Evolutionary conservation across 2,329 filamentous ascomycete genomes (phyloP).

Genomic region (Hypoxylon sp.): DNA sequence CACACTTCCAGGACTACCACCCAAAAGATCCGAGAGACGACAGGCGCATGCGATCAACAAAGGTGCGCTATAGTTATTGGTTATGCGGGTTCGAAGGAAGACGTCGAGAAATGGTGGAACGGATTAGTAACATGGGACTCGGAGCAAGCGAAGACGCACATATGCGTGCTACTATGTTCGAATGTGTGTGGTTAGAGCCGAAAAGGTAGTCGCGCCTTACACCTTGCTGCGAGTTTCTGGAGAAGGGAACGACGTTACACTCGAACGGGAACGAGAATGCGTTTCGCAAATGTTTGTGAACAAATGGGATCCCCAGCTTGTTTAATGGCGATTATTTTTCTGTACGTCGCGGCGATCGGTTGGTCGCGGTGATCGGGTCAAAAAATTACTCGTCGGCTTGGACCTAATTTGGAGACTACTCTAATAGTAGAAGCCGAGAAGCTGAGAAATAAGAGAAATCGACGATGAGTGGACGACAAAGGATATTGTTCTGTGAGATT

Average conservation of each 20-base stretch:
- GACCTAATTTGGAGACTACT: constrained; percentile 27
- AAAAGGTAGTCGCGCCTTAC: constrained; percentile 35
- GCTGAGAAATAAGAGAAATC: constrained; percentile 33
- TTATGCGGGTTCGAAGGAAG: constrained; percentile 45
- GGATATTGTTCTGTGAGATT: constrained; percentile 37
- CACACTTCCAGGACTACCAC: constrained; percentile 47
- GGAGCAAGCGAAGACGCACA: constrained; percentile 40
- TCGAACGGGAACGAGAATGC: constrained; percentile 45
- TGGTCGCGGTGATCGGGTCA: constrained; percentile 29
- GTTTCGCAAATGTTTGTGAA: constrained; percentile 46
- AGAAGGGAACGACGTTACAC: constrained; percentile 44
- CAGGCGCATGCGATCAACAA: constrained; percentile 43
- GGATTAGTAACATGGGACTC: constrained; percentile 52
- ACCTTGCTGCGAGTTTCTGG: constrained; percentile 30
- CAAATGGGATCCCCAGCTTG: constrained; percentile 28
- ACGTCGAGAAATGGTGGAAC: constrained; percentile 42
- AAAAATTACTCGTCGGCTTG: constrained; percentile 31
- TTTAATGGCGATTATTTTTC: constrained; percentile 25
- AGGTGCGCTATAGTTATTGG: constrained; percentile 40
- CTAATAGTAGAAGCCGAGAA: constrained; percentile 28
- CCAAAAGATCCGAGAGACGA: constrained; percentile 36
- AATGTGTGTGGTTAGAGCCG: constrained; percentile 26
- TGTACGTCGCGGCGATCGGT: constrained; percentile 29
- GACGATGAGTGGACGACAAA: constrained; percentile 31
- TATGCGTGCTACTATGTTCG: constrained; percentile 40